Conservation (phyloP, 805 yeast species). For the Yarrowia alimentaria region DNA sequence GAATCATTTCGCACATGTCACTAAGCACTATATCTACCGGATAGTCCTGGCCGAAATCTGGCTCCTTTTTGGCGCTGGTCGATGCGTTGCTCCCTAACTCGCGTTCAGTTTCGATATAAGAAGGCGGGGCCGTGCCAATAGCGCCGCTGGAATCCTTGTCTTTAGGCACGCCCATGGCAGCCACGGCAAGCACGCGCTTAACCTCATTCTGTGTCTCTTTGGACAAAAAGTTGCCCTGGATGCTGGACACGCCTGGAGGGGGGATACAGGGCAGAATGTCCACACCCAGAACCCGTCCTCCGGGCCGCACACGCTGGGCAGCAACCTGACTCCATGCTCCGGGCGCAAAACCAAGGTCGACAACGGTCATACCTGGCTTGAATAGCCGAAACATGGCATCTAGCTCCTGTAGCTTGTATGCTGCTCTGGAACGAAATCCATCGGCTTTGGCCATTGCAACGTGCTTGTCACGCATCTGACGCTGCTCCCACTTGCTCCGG, state of each 20-base stretch:
- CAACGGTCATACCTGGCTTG: conserved; percentile 55
- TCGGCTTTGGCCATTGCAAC: conserved; percentile 63
- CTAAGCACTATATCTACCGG: conserved; percentile 69
- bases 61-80: background rate
- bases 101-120: conserved; percentile 38
- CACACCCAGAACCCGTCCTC: conserved; percentile 69
- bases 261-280: conserved; percentile 79
- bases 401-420: conserved; percentile 78
- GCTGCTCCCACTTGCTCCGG: conserved; percentile 68
- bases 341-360: conserved; percentile 88
- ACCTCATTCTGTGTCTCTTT: conserved; percentile 42
- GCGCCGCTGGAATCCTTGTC: conserved; percentile 29
- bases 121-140: conserved; percentile 25
- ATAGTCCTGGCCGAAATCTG: conserved; percentile 32
- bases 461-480: conserved; percentile 66
- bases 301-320: conserved; percentile 48
- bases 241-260: conserved; percentile 71
- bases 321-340: conserved; percentile 95
- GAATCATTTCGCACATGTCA: conserved; percentile 72
- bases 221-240: conserved; percentile 86
- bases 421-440: conserved; percentile 80
- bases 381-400: conserved; percentile 64
- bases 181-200: conserved; percentile 33
- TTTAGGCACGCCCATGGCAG: conserved; percentile 34
- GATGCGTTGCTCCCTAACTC: background rate